Evolutionary conservation across 306 rosid genomes (phyloP).

Genomic region (Benincasa hispida): DNA sequence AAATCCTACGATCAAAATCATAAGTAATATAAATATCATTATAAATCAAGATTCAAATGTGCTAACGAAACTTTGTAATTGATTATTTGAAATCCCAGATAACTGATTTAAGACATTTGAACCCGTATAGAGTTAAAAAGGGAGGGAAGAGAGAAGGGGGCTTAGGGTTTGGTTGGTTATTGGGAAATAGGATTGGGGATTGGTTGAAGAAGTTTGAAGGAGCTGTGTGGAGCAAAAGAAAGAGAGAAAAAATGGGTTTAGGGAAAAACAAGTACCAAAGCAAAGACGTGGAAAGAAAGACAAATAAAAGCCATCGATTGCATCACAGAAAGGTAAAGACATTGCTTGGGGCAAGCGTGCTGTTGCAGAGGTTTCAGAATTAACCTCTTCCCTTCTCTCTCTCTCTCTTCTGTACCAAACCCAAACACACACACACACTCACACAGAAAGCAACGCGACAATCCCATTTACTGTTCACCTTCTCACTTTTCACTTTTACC

Average conservation of each 20-base stretch:
- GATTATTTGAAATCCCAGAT: too few species aligned
- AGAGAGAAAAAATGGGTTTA: neutral
- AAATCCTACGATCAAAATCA: too few species aligned
- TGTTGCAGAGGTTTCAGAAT: slow-evolving; percentile 17
- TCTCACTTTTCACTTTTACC: slow-evolving; percentile 1
- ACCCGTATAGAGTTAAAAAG: too few species aligned
- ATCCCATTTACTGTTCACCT: neutral
- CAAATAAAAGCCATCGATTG: slow-evolving; percentile 32
- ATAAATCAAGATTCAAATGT: too few species aligned
- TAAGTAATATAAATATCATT: too few species aligned
- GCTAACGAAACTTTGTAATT: too few species aligned
- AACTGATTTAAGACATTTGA: too few species aligned
- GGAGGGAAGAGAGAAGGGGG: too few species aligned
- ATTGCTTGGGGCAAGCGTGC: slow-evolving; percentile 31
- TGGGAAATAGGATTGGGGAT: neutral
- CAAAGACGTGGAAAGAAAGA: slow-evolving; percentile 26
- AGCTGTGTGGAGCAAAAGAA: neutral
- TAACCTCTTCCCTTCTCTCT: neutral
- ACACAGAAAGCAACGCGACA: slow-evolving; percentile 1
- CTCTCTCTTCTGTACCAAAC: neutral
- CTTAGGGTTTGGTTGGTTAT: too few species aligned
- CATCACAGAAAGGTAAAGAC: slow-evolving; percentile 26
- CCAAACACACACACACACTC: neutral
- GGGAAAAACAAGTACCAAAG: slow-evolving; percentile 15
- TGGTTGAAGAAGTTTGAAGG: neutral